Conservation (phyloP, 2,329 filamentous ascomycete genomes). For the Pseudohalonectria lignicola region DNA sequence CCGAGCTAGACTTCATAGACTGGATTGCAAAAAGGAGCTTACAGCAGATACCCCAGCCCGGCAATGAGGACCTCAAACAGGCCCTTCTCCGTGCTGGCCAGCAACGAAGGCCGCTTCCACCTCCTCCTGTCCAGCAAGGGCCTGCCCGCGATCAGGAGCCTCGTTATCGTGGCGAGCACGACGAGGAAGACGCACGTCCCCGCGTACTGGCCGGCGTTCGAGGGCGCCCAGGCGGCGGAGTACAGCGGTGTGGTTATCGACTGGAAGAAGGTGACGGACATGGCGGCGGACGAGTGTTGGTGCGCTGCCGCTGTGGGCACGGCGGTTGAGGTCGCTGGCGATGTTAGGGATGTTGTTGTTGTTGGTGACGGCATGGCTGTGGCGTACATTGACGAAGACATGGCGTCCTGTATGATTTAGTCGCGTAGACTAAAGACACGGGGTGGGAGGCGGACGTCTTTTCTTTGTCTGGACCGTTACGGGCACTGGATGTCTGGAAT, state of each 20-base stretch:
- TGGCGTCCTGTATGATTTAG: no score
- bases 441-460: no score
- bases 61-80: constrained; percentile 47
- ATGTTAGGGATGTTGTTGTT: background rate
- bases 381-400: no score
- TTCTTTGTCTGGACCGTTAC: no score
- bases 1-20: no score
- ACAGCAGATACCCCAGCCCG: constrained; percentile 61
- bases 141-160: constrained; percentile 47
- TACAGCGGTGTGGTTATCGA: constrained; percentile 49
- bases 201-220: constrained; percentile 46
- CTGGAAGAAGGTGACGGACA: constrained; percentile 33
- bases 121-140: constrained; percentile 40
- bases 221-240: constrained; percentile 51
- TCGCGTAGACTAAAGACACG: no score
- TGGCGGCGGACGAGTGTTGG: background rate
- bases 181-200: constrained; percentile 65
- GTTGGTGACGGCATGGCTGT: no score
- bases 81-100: background rate
- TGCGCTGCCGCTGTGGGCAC: background rate
- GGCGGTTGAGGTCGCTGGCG: background rate
- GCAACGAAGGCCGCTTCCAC: constrained; percentile 22
- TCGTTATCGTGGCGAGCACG: constrained; percentile 46
- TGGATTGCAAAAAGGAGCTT: no score
- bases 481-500: no score